Evolutionary conservation across 2,329 filamentous ascomycete genomes (phyloP).

Genomic region (Cladosporium sp.): DNA sequence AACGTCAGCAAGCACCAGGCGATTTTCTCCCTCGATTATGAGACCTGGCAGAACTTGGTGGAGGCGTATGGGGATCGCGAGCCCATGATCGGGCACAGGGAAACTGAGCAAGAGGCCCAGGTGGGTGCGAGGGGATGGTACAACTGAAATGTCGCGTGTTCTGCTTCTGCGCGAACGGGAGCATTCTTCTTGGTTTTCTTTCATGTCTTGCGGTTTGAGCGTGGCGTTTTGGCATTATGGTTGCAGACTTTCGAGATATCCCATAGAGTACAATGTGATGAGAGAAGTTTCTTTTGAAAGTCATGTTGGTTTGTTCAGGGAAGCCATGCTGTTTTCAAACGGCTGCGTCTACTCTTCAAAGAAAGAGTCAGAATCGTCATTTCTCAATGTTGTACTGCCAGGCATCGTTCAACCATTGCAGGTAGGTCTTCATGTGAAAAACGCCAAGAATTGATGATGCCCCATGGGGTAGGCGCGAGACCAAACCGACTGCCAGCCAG

Average conservation of each 20-base stretch:
- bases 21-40: slow-evolving; percentile 81
- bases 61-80: slow-evolving; percentile 70
- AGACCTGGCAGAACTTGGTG: slow-evolving; percentile 74
- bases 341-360: no score
- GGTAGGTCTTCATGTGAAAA: no score
- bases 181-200: background rate
- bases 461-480: no score
- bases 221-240: slow-evolving; percentile 4
- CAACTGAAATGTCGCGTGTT: slow-evolving; percentile 37
- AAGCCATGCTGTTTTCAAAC: no score
- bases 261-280: slow-evolving; percentile 8
- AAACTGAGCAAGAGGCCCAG: slow-evolving; percentile 50
- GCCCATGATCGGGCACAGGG: slow-evolving; percentile 77
- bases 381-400: no score
- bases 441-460: no score
- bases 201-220: background rate
- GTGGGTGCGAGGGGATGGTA: slow-evolving; percentile 63
- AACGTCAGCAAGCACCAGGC: slow-evolving; percentile 66
- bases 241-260: slow-evolving; percentile 9
- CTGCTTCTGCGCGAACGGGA: background rate
- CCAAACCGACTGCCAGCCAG: no score
- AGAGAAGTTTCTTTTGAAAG: background rate
- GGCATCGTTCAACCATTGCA: no score
- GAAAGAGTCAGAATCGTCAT: no score
- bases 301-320: no score